phyloP scores from a whole-genome alignment of 768 basidiomycete species.

The Melanogaster broomeanus region DNA sequence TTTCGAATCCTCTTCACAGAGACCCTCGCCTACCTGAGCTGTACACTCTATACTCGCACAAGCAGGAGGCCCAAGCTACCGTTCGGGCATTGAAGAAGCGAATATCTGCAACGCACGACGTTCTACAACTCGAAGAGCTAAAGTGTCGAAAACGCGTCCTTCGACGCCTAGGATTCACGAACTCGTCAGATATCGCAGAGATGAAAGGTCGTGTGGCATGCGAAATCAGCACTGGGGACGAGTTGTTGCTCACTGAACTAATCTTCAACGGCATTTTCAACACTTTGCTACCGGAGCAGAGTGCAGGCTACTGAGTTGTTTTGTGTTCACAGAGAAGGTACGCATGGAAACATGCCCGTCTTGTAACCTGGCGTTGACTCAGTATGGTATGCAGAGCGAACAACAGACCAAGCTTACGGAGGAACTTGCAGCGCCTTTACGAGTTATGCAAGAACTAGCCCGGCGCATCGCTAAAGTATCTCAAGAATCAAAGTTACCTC shows the following conservation, averaged over 20 bases:
- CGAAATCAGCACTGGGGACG: constrained; percentile 97
- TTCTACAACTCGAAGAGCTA: constrained; percentile 95
- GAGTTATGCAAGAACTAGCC: constrained; percentile 95
- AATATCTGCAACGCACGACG: constrained; percentile 87
- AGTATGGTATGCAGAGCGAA: constrained; percentile 61
- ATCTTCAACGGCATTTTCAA: constrained; percentile 98
- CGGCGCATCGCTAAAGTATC: constrained; percentile 96
- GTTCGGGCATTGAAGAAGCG: constrained; percentile 81
- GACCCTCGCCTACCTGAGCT: constrained; percentile 78
- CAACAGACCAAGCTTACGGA: constrained; percentile 85
- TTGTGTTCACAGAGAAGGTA: constrained; percentile 97
- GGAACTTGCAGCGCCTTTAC: constrained; percentile 88
- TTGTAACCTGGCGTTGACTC: neutral
- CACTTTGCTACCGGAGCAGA: constrained; percentile 84
- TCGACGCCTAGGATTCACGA: constrained; percentile 89
- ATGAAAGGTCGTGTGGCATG: constrained; percentile 98
- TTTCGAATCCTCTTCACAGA: constrained; percentile 75
- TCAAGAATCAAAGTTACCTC: constrained; percentile 84
- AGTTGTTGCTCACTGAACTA: constrained; percentile 92
- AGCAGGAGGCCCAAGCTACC: constrained; percentile 66
- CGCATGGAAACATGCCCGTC: constrained; percentile 8
- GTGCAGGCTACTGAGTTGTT: constrained; percentile 95
- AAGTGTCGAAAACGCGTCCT: constrained; percentile 94
- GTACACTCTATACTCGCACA: constrained; percentile 78
- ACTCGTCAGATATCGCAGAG: constrained; percentile 88